These are phyloP conservation scores for Piper longum DNA, from an alignment of 164 flowering plant species.

Conservation along the genomic window DNA sequence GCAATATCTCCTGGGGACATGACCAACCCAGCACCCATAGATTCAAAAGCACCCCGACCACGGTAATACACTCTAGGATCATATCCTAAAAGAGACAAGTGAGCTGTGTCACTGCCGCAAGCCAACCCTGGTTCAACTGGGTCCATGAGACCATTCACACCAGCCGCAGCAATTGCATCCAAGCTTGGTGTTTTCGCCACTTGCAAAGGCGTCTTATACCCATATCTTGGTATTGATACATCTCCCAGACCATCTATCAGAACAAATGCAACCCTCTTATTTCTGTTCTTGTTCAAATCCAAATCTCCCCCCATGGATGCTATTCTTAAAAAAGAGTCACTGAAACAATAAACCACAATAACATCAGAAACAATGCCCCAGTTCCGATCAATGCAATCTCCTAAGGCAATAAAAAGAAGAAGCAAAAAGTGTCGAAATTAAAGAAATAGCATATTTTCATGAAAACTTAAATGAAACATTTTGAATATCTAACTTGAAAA, in stretches of 20 bases:
- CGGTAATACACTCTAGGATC: conserved; percentile 83
- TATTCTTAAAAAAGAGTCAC: not conserved
- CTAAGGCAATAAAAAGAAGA: not conserved
- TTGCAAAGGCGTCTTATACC: conserved; percentile 63
- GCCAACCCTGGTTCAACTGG: conserved; percentile 94
- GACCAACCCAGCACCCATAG: conserved; percentile 97
- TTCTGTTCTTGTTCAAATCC: conserved; percentile 6
- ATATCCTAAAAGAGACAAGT: conserved; percentile 82
- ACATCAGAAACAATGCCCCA: too few relatives aligned
- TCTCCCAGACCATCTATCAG: conserved; percentile 93
- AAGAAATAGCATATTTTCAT: too few relatives aligned
- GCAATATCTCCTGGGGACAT: conserved; percentile 99
- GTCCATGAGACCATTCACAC: conserved; percentile 94
- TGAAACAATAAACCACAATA: too few relatives aligned
- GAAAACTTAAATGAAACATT: too few relatives aligned
- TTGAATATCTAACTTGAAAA: too few relatives aligned
- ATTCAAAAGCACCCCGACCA: conserved; percentile 96
- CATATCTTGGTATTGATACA: conserved; percentile 67
- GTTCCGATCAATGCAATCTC: not conserved
- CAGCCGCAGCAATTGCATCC: conserved; percentile 95
- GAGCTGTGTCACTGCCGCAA: conserved; percentile 97
- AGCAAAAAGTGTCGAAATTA: too few relatives aligned
- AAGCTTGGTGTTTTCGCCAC: conserved; percentile 60
- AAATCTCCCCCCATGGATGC: not conserved
- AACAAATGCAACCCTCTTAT: conserved; percentile 70